Conservation (phyloP, 495 filamentous ascomycete species). For the Xeromyces bisporus region DNA sequence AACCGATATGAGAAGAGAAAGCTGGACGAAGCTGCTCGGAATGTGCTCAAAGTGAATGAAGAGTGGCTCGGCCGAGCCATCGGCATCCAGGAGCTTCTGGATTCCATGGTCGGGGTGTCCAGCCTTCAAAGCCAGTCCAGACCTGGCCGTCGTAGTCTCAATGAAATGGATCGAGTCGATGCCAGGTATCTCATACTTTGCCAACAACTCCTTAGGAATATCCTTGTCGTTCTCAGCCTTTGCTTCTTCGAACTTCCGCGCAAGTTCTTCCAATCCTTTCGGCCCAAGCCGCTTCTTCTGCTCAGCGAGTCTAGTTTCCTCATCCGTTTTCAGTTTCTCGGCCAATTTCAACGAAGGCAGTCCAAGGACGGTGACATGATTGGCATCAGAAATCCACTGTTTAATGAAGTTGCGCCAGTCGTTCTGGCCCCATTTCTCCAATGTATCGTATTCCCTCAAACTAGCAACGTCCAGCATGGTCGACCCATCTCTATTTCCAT, state of each 20-base stretch:
- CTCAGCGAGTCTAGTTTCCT: conserved; percentile 35
- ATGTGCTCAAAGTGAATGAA: conserved; percentile 98
- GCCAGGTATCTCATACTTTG: conserved; percentile 62
- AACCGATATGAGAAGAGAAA: conserved; percentile 63
- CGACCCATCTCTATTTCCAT: conserved; percentile 69
- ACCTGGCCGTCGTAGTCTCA: conserved; percentile 68
- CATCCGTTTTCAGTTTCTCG: conserved; percentile 54
- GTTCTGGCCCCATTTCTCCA: conserved; percentile 64
- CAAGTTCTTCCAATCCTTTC: conserved; percentile 50
- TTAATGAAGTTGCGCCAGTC: conserved; percentile 70
- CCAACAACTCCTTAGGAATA: conserved; percentile 60
- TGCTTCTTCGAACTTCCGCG: conserved; percentile 57
- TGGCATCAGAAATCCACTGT: conserved; percentile 71
- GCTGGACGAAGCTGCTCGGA: conserved; percentile 71
- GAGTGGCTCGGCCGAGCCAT: conserved; percentile 46
- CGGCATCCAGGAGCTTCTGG: conserved; percentile 63
- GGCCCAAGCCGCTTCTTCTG: conserved; percentile 46
- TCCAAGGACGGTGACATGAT: conserved; percentile 78
- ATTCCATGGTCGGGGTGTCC: conserved; percentile 47
- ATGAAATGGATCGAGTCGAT: conserved; percentile 88
- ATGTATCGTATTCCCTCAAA: conserved; percentile 54
- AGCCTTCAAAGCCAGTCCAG: conserved; percentile 57
- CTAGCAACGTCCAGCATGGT: conserved; percentile 52
- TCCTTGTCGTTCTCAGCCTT: conserved; percentile 69
- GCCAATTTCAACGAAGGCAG: conserved; percentile 57